These are phyloP conservation scores for Solanum dulcamara DNA, from an alignment of 257 asterid genomes.

Conservation along the genomic window DNA sequence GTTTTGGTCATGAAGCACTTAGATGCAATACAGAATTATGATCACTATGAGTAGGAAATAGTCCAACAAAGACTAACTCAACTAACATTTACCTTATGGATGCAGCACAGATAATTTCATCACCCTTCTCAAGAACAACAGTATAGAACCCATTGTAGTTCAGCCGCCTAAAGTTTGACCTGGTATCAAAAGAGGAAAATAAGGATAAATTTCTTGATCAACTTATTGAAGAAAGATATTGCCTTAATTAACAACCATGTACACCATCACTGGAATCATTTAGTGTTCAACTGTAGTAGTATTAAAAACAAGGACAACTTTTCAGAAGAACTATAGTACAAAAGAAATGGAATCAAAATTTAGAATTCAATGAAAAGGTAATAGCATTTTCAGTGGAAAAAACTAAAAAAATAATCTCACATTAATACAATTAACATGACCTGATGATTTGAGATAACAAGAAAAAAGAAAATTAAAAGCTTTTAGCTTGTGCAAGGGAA, in stretches of 20 bases:
- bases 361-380: background rate
- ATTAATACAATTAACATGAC: background rate
- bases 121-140: constrained; percentile 72
- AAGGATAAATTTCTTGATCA: background rate
- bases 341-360: background rate
- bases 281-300: background rate
- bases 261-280: background rate
- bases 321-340: background rate
- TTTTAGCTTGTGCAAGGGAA: background rate
- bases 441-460: background rate
- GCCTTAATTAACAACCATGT: background rate
- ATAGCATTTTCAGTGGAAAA: background rate
- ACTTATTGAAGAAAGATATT: background rate
- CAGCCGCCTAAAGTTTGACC: constrained; percentile 88
- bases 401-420: background rate
- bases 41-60: background rate
- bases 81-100: constrained; percentile 59
- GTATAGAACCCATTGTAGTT: constrained; percentile 70
- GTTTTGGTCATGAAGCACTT: background rate
- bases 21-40: background rate
- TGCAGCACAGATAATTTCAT: constrained; percentile 73
- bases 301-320: background rate
- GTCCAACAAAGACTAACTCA: background rate
- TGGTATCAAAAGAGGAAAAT: constrained; percentile 14
- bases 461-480: background rate